Base-by-base conservation (phyloP, 371 early-diverging fungal species). In the Dichotomocladium elegans region DNA sequence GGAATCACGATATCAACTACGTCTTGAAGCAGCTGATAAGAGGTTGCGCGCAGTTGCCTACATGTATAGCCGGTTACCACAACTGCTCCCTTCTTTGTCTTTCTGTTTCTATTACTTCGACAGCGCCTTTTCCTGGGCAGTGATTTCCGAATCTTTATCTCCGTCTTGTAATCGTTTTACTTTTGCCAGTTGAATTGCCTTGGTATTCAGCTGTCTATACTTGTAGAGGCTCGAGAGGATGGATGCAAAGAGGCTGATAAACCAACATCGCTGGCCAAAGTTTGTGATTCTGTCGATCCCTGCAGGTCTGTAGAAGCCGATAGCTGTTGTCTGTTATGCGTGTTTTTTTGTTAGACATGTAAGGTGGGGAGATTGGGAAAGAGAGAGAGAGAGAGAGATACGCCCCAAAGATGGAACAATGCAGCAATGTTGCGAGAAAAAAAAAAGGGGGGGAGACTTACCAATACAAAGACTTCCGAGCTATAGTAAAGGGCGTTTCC, bases 1-100 rank as follows among this genome's bases (percentile, higher is more conserved):
- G 87, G 87, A 41, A 86, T 78, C 27, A 74, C 50, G 45, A 82
- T 69, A 47, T 86, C 87, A 48, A 86, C 61, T 27, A 66, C 47
- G 51, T 86, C 84, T 56, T 79, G 82, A n/a, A 76, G 42, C 21
- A 86, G 57, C 44, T 81, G 78, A 53, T 68, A 74, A 27, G 57
- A 61, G 44, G 63, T 57, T 47, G 41, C 63, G 45, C 21, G 34
- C 55, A 56, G 61, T 45, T 79, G 78, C 61, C 77, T 77, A 66
- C 27, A 45, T 30, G 3, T 47, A 14, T 14, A 25, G 37, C n/a
- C n/a, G n/a, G n/a, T n/a, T n/a, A n/a, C n/a, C n/a, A n/a, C n/a
- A n/a, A n/a, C n/a, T n/a, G n/a, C n/a, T n/a, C n/a, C n/a, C n/a
- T n/a, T n/a, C n/a, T n/a, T n/a, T n/a, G n/a, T n/a, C n/a, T n/a